Evolutionary conservation across 352 stramenopile genomes (phyloP), one percentile per base, ranked within the genome.

Genomic region (Globisporangium perplexum): DNA sequence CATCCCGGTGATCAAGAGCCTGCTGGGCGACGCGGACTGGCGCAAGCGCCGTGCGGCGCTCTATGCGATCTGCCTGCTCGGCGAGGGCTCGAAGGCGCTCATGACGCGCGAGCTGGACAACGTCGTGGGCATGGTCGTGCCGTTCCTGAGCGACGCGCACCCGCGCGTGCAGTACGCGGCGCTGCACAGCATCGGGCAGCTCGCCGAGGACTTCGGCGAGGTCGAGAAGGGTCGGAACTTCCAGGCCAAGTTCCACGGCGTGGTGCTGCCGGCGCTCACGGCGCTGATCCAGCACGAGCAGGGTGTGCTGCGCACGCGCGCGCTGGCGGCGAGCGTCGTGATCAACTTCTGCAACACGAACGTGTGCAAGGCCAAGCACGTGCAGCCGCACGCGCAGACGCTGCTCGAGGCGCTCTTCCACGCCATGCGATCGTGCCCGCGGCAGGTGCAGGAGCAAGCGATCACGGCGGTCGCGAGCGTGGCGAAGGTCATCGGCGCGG

Each of bases 161-260:
- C 66, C 80, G 50, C 84, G 84, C 36, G 79, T 90, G 39, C 84
- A 90, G 66, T 94, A 90, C 74, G 73, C 84, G 17, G 77, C 83
- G 28, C 65, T 95, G 7, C 83, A 92, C 69, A 91, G 84, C 51
- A 66, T 95, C 55, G 84, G 84, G 17, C 84, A 95, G 59, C 65
- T 92, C 28, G 80, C 83, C 12, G 74, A 93, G 48, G 84, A 93
- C 66, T 93, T 93, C 49, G 79, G 80, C 33, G 72, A 91, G 47
- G 79, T 93, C 2, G 78, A 83, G n/a, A 84, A 86, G 62, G 75
- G 77, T 56, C 92, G 90, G 74, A 95, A 95, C 69, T 95, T 95
- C 55, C 82, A 93, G 62, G 78, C 80, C 28, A 86, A 82, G 51
- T 93, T 83, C 71, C 78, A 92, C 67, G 42, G 56, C 5, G 55